phyloP scores from a whole-genome alignment of 495 filamentous ascomycete species.

The Acidiella bohemica region DNA sequence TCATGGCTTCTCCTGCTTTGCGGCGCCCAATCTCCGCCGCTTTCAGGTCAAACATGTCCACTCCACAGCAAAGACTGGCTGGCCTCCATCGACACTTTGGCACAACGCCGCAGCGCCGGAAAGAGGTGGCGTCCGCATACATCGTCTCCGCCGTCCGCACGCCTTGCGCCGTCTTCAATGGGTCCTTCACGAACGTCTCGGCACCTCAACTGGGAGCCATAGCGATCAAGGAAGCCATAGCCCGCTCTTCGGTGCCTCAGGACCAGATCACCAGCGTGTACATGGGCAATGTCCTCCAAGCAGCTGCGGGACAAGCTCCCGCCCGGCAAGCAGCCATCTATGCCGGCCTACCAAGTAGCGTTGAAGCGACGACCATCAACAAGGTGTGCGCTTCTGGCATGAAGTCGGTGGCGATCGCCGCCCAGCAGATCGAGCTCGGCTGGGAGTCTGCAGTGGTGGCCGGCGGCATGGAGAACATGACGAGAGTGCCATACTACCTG shows the following conservation, averaged over 20 bases:
- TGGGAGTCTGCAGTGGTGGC: conserved; percentile 75
- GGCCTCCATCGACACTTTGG: conserved; percentile 53
- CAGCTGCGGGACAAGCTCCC: conserved; percentile 70
- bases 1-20: conserved; percentile 7
- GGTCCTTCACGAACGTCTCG: conserved; percentile 65
- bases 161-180: conserved; percentile 87
- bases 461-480: conserved; percentile 97
- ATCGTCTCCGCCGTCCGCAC: conserved; percentile 81
- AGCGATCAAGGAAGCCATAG: conserved; percentile 78
- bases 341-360: conserved; percentile 61
- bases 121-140: conserved; percentile 77
- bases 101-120: conserved; percentile 40
- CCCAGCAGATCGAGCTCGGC: conserved; percentile 87
- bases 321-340: conserved; percentile 83
- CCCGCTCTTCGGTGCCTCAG: conserved; percentile 64
- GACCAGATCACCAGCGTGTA: conserved; percentile 78
- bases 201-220: conserved; percentile 73
- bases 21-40: conserved; percentile 10
- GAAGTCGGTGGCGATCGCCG: conserved; percentile 80
- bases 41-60: conserved; percentile 10
- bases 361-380: conserved; percentile 86
- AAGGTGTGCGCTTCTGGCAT: conserved; percentile 94
- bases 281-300: conserved; percentile 95
- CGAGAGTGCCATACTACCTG: conserved; percentile 80
- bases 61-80: conserved; percentile 33